Base-by-base conservation (phyloP, 805 yeast genomes). In the Scheffersomyces lignosus region DNA sequence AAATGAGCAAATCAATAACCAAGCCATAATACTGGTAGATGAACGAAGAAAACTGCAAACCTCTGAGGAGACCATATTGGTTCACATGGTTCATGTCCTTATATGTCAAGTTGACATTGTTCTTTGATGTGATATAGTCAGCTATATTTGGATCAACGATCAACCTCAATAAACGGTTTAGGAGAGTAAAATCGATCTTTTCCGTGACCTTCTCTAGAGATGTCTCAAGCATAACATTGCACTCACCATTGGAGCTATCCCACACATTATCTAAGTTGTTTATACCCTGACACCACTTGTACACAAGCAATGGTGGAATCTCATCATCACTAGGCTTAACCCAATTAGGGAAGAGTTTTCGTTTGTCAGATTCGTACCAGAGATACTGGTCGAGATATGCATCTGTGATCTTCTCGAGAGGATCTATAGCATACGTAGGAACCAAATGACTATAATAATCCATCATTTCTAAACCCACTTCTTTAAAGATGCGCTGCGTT, bases 81-180 rank as follows among this genome's bases (percentile, higher is more conserved):
- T 93, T 91, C 14, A 87, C 81, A 58, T 89, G 96, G 43, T 81
- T 84, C 99, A 93, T 93, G 56, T 93, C 99, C 58, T 93, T 93
- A 62, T 82, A 95, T 2, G 88, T 73, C 15, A 93, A 52, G 15
- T 79, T 75, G 15, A 90, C 80, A 52, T 93, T 93, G 64, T 88
- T 88, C 58, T 90, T 90, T 0, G 97, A 83, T 1, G 96, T 83
- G 50, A 93, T 83, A 56, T 93, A 93, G 61, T 93, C 98, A 3
- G 98, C 99, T 51, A 93, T 78, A 47, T 84, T 86, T 1, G 95
- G 83, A 53, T 93, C 99, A 47, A 89, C 79, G 27, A 93, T 73
- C 41, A 93, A 71, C 36, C 96, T 68, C 37, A 93, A 62, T 29
- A 93, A 64, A 43, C 96, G 75, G 57, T 91, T 93, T 42, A 93